Evolutionary conservation across 208 protist genomes (phyloP).

Genomic region (Trypanosoma lewisi): DNA sequence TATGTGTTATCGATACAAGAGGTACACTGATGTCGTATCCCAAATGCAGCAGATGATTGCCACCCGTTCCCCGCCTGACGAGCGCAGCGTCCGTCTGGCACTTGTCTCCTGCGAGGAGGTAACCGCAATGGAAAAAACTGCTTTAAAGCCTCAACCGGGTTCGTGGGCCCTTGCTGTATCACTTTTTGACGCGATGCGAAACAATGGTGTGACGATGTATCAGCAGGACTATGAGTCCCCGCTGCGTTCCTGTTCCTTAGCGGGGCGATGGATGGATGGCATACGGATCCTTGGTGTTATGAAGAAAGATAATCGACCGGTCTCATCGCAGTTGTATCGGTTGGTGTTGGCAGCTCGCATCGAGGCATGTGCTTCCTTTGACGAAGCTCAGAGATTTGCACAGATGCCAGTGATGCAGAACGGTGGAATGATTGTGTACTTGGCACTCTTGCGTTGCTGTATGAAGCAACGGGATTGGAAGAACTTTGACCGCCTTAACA

Average conservation of each 20-base stretch:
- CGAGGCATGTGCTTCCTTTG: constrained; percentile 28
- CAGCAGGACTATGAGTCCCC: constrained; percentile 77
- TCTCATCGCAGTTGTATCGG: constrained; percentile 51
- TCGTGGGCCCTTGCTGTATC: constrained; percentile 50
- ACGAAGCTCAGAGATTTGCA: constrained; percentile 40
- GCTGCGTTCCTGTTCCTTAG: constrained; percentile 56
- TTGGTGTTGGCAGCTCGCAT: constrained; percentile 41
- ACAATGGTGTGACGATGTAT: constrained; percentile 60
- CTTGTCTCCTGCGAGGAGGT: constrained; percentile 55
- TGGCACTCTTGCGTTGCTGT: constrained; percentile 57
- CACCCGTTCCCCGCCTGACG: constrained; percentile 49
- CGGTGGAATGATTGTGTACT: constrained; percentile 38
- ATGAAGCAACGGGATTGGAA: constrained; percentile 58
- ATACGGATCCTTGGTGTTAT: constrained; percentile 44
- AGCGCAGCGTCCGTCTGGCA: constrained; percentile 59
- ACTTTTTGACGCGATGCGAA: constrained; percentile 55
- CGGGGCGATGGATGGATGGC: constrained; percentile 53
- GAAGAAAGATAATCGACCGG: constrained; percentile 48
- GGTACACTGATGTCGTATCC: constrained; percentile 41
- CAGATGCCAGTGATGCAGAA: constrained; percentile 30
- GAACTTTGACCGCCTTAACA: constrained; percentile 47
- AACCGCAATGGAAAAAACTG: constrained; percentile 27
- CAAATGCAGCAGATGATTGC: constrained; percentile 52
- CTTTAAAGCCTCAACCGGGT: neutral
- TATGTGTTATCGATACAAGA: constrained; percentile 39